Base-by-base conservation (phyloP, 148 eudicot species). In the Diospyros kaki region DNA sequence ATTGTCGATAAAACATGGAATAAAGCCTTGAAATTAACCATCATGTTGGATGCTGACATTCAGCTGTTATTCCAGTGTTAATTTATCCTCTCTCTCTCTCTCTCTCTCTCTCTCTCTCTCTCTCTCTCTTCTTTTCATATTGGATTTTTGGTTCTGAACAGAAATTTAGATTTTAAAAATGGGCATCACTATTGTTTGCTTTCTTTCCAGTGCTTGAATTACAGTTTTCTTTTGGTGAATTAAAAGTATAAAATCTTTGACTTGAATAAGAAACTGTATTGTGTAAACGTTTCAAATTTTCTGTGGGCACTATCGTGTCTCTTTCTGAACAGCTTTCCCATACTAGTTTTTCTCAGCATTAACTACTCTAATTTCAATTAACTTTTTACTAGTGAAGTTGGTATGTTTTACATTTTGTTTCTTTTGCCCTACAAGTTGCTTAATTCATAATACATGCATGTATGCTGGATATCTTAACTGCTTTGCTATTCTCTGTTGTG, bases 11-110 rank as follows among this genome's bases (percentile, higher is more conserved):
- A 44, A 41, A 64, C 45, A 52, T 69, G 12, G 43, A 11, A 43
- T 52, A 46, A 39, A 69, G 53, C 10, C 39, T 2, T 38, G 3
- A 41, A 42, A 40, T 4, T 14, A 53, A 1, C 3, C 42, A 48
- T 42, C 67, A 64, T 55, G 17, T 71, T 44, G 62, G 9, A 15
- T 8, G 42, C 41, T 71, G 64, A 52, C 63, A n/a, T 72, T 58
- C 14, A 2, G 56, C 43, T 42, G 38, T 28, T 3, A 46, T 39
- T 52, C 7, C 12, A 7, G 13, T 40, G 45, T 12, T 52, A 51
- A 28, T 28, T 28, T 28, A 28, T 28, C 28, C 28, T 28, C 28
- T 28, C 28, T 28, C 28, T 28, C 28, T 18, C 43, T 3, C 7
- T n/a, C 1, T 48, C 8, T 48, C n/a, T n/a, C n/a, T n/a, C n/a